phyloP scores from a whole-genome alignment of 2,329 filamentous ascomycete genomes.

The Cladosporium sp. region DNA sequence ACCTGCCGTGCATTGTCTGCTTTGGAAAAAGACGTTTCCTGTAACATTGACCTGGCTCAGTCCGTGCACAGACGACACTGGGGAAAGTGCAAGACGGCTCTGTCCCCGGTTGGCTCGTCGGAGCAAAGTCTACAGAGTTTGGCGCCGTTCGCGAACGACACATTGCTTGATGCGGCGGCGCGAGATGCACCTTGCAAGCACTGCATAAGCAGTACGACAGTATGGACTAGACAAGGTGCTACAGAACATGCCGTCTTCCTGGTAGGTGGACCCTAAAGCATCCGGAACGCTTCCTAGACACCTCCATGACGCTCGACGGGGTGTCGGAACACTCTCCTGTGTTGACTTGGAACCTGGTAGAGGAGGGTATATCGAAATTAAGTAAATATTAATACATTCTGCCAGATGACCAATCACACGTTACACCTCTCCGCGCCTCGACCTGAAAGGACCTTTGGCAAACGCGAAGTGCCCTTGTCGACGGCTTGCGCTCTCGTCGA shows the following conservation, averaged over 20 bases:
- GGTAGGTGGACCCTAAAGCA: background rate
- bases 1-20: background rate
- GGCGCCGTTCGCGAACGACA: background rate
- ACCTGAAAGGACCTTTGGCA: background rate
- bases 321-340: background rate
- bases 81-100: background rate
- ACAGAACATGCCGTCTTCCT: background rate
- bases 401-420: background rate
- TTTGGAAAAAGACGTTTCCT: background rate
- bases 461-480: constrained; percentile 11
- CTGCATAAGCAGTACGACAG: background rate
- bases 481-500: background rate
- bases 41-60: background rate
- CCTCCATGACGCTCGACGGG: background rate
- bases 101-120: background rate
- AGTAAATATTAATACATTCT: background rate
- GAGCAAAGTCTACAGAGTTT: background rate
- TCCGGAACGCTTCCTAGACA: background rate
- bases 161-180: constrained; percentile 5
- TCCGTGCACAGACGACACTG: background rate
- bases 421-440: background rate
- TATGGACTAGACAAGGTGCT: background rate
- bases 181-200: background rate
- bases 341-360: background rate
- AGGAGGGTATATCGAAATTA: background rate